Conservation (phyloP, 192 early-diverging fungal genomes). For the Podila minutissima region DNA sequence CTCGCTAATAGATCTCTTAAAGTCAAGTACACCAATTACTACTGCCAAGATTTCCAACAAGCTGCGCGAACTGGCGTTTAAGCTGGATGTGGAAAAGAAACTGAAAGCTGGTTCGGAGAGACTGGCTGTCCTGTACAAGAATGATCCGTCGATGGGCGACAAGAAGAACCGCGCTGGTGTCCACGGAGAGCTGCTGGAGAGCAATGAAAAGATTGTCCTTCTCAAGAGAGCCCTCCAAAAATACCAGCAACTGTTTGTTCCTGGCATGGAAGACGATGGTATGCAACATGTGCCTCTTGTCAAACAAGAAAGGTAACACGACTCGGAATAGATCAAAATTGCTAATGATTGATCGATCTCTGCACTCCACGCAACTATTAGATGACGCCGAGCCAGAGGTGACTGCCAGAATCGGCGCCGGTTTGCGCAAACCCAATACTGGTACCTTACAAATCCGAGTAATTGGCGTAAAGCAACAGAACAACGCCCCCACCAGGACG, state of each 20-base stretch:
- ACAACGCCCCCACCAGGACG: slow-evolving; percentile 66
- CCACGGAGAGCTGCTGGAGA: slow-evolving; percentile 66
- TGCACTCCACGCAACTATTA: background rate
- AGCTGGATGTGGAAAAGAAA: slow-evolving; percentile 95
- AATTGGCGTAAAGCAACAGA: slow-evolving; percentile 66
- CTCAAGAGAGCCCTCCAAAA: slow-evolving; percentile 80
- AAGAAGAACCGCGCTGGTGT: slow-evolving; percentile 68
- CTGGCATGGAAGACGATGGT: slow-evolving; percentile 79
- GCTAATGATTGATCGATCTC: too few species aligned
- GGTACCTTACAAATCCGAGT: slow-evolving; percentile 78
- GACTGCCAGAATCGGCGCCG: slow-evolving; percentile 61
- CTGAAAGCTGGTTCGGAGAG: slow-evolving; percentile 86
- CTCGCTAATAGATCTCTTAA: slow-evolving; percentile 70
- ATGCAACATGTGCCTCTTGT: background rate
- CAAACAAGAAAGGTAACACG: background rate
- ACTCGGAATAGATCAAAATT: background rate
- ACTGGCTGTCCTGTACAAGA: slow-evolving; percentile 65
- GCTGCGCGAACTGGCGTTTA: slow-evolving; percentile 86
- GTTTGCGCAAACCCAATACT: slow-evolving; percentile 74
- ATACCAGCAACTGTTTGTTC: slow-evolving; percentile 89
- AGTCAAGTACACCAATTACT: slow-evolving; percentile 72
- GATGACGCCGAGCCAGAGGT: slow-evolving; percentile 56
- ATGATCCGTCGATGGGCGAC: slow-evolving; percentile 58
- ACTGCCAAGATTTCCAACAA: slow-evolving; percentile 82
- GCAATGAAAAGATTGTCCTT: slow-evolving; percentile 79